Percentiles rank a stretch among this genome's conserved stretches.
These are phyloP conservation scores for Fusarium gaditjirri DNA, from an alignment of 2,329 filamentous ascomycete genomes.

Conservation along the genomic window DNA sequence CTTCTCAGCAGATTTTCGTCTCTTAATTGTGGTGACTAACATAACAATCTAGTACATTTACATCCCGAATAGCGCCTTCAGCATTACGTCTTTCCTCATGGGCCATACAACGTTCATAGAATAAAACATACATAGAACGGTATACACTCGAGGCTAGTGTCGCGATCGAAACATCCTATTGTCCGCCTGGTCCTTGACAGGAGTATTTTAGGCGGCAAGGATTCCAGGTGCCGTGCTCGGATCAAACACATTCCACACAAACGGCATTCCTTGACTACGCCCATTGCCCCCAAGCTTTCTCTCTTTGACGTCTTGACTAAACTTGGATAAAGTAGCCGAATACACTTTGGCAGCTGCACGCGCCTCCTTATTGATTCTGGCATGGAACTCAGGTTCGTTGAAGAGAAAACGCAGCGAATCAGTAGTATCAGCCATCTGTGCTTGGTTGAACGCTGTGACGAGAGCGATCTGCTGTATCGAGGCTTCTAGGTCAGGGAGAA, in stretches of 20 bases:
- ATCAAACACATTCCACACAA: not conserved
- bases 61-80: too few species aligned
- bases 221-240: not conserved
- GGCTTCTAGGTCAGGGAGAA: not conserved
- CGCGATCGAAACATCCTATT: too few species aligned
- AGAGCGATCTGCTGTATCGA: not conserved
- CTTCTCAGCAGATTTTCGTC: too few species aligned
- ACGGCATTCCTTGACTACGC: not conserved
- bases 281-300: not conserved
- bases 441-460: fast-evolving
- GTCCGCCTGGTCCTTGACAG: too few species aligned
- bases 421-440: not conserved
- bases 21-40: too few species aligned
- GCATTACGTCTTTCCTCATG: too few species aligned
- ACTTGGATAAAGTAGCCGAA: fast-evolving
- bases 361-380: not conserved
- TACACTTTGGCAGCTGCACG: not conserved
- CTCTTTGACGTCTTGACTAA: fast-evolving
- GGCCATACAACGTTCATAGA: too few species aligned
- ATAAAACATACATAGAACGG: too few species aligned
- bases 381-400: not conserved
- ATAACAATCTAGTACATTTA: too few species aligned
- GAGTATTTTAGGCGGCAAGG: not conserved
- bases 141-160: too few species aligned
- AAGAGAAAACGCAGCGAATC: not conserved